Evolutionary conservation across 1,284 basidiomycete genomes (phyloP), one percentile per base, ranked within the genome.

Genomic region (Rugosomyces carneus): DNA sequence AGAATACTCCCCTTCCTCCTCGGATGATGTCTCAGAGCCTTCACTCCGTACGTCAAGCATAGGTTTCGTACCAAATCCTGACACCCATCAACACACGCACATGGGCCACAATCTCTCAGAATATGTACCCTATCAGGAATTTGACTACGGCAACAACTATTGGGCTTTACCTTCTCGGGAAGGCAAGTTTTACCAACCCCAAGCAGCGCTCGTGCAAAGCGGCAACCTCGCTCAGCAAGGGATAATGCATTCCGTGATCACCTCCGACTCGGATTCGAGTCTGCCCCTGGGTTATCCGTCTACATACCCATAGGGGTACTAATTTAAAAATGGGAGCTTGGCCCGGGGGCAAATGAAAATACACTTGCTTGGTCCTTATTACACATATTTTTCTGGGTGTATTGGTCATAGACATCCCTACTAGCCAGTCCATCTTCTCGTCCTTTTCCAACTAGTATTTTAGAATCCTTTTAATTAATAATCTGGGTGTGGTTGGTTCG

Each of bases 1-100:
- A 10, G 44, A 44, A 39, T 55, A 55, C 43, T 55, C 54, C 13
- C 54, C 52, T 15, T 49, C 44, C 37, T 53, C 54, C 8, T 53
- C 54, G 35, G 52, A 55, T 31, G 54, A 53, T 8, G 47, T 40
- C 21, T 37, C 52, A 38, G 50, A 53, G 32, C 46, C 48, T 19
- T 36, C 18, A 18, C 37, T 49, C 39, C 35, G 50, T 46, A 37
- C 43, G 42, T 55, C 29, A 20, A 40, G 31, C 21, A 35, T 40
- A 8, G 41, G 34, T 5, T 39, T 20, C 6, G 39, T 18, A 21
- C 11, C 16, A 37, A 48, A 20, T 34, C 38, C 29, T 21, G 44
- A 37, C 3, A 6, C 21, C 38, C 19, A 38, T 21, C 13, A 29
- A 27, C 34, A 42, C 18, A 37, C 39, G 5, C 45, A 45, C 31